Percentiles rank a stretch among this genome's conserved stretches.
These are phyloP conservation scores for Boletus tomentosulus DNA, from an alignment of 768 basidiomycete genomes.

Conservation along the genomic window DNA sequence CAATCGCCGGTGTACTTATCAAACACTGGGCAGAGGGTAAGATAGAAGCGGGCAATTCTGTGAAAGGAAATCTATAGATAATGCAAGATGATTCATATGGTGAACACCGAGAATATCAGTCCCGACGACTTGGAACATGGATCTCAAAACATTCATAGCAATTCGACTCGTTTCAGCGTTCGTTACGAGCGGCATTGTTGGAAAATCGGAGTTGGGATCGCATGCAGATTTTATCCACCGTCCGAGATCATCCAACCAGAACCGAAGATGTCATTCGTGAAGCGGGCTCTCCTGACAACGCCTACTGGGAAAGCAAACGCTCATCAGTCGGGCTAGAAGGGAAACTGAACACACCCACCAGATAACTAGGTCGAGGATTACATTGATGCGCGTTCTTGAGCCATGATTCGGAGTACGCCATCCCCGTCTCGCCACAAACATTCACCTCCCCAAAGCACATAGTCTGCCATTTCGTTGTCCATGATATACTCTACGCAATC, in stretches of 20 bases:
- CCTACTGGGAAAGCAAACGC: too few relatives aligned
- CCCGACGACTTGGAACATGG: not conserved
- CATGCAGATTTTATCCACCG: too few relatives aligned
- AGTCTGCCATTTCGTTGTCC: slow-evolving; percentile 56
- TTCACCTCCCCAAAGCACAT: slow-evolving; percentile 77
- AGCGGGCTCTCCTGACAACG: too few relatives aligned
- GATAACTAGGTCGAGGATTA: not conserved
- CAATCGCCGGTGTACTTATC: slow-evolving; percentile 84
- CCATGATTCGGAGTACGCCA: slow-evolving; percentile 33
- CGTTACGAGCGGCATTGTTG: not conserved
- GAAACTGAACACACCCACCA: not conserved
- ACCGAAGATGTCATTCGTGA: too few relatives aligned
- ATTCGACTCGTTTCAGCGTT: not conserved
- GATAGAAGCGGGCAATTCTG: slow-evolving; percentile 43
- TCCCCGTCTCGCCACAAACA: slow-evolving; percentile 82
- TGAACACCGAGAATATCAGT: not conserved
- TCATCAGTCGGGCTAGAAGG: not conserved
- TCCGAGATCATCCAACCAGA: too few relatives aligned
- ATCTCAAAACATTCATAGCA: not conserved
- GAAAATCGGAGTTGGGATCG: too few relatives aligned
- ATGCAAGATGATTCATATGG: not conserved
- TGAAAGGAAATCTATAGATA: slow-evolving; percentile 39
- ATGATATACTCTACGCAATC: slow-evolving; percentile 61
- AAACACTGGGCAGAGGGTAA: slow-evolving; percentile 72
- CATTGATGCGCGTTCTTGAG: slow-evolving; percentile 22